Evolutionary conservation across 805 yeast species (phyloP), one percentile per base, ranked within the genome.

Genomic region (Suhomyces kilbournensis): DNA sequence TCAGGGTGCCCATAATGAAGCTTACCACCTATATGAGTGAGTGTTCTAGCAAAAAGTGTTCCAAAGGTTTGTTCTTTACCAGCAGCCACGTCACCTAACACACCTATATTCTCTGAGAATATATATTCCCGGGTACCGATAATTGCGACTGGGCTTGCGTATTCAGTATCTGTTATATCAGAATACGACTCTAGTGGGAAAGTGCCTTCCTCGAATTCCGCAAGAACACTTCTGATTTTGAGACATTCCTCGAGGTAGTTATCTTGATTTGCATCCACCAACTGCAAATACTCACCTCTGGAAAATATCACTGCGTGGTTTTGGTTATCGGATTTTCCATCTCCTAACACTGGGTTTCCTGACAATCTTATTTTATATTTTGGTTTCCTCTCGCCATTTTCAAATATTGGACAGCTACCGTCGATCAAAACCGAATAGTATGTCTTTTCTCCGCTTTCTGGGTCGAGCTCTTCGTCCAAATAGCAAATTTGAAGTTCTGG

Each of bases 31-130:
- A 88, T 80, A 63, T 84, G 85, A 2, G 93, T 92, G 66, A 88
- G 74, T 1, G 94, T 87, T 66, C 96, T 80, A 0, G 94, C 90
- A 69, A 87, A 88, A 52, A 88, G 76, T 0, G 96, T 88, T 51
- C 96, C 94, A 70, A 88, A 88, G 8, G 94, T 88, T 66, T 88
- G 94, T 68, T 88, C 96, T 64, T 88, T 88, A 46, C 93, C 93
- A 12, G 96, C 96, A 19, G 94, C 93, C 58, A 88, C 84, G 69
- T 88, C 96, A 49, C 94, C 96, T 47, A 88, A 74, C 49, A 88
- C 82, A 46, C 96, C 96, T 55, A 86, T 79, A 64, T 88, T 88
- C 65, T 88, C 94, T 8, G 93, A 86, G 69, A 88, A 88, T 50
- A 88, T 85, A 63, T 88, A 88, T 68, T 88, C 96, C 62, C 96